Conservation (phyloP, 2,329 filamentous ascomycete genomes). For the Colletotrichum musae region DNA sequence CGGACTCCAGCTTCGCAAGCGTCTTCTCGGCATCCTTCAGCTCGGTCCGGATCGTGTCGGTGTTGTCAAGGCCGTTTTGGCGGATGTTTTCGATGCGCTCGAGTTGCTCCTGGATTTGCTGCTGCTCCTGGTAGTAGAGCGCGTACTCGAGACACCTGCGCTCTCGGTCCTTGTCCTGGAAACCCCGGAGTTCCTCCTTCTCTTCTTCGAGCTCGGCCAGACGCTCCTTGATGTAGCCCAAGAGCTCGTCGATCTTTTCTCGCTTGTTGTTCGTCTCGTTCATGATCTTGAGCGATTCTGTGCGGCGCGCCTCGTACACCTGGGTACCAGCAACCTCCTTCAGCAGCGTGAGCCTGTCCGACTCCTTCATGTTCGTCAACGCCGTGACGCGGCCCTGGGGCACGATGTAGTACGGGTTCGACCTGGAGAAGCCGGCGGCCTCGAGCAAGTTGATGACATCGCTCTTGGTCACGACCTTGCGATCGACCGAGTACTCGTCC, state of each 20-base stretch:
- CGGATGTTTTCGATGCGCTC: conserved; percentile 87
- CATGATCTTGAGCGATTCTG: conserved; percentile 97
- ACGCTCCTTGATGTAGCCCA: conserved; percentile 92
- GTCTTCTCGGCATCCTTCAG: conserved; percentile 86
- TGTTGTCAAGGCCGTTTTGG: conserved; percentile 86
- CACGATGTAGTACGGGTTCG: conserved; percentile 99
- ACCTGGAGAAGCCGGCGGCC: conserved; percentile 95
- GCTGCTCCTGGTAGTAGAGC: conserved; percentile 91
- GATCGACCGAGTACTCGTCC: conserved; percentile 97
- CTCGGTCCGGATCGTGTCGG: conserved; percentile 82
- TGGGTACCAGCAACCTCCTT: conserved; percentile 99
- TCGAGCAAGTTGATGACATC: conserved; percentile 97
- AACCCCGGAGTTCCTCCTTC: conserved; percentile 94
- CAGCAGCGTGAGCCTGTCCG: conserved; percentile 87
- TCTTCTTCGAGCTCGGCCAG: conserved; percentile 93
- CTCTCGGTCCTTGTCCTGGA: conserved; percentile 95
- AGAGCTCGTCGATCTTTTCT: conserved; percentile 91
- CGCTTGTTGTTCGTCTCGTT: conserved; percentile 95
- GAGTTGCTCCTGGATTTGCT: conserved; percentile 81
- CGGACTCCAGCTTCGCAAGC: conserved; percentile 81
- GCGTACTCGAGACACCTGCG: conserved; percentile 94
- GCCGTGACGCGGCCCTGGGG: conserved; percentile 96
- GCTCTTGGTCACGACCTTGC: conserved; percentile 93
- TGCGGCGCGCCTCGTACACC: conserved; percentile 92
- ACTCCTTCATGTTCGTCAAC: conserved; percentile 98